phyloP scores from a whole-genome alignment of 1,284 basidiomycete genomes.

The Moesziomyces sp. region DNA sequence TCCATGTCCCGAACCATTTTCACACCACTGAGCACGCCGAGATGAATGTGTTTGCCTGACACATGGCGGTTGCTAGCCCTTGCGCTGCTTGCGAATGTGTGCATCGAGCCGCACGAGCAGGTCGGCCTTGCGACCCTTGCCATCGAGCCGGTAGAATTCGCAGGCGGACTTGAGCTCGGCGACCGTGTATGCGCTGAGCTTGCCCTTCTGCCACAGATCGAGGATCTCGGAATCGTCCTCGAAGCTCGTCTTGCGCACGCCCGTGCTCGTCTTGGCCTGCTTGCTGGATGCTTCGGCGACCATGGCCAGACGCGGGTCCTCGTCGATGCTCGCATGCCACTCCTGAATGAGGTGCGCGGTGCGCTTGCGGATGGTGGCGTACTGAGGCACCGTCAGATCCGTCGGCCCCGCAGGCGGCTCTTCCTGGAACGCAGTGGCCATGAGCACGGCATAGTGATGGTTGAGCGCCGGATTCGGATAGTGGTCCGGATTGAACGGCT shows the following conservation, averaged over 20 bases:
- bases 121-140: constrained; percentile 60
- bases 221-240: constrained; percentile 47
- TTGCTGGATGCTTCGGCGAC: constrained; percentile 3
- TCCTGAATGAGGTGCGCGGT: constrained; percentile 79
- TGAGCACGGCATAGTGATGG: constrained; percentile 87
- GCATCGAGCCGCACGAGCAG: constrained; percentile 47
- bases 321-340: constrained; percentile 78
- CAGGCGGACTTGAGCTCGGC: constrained; percentile 53
- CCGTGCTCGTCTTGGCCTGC: constrained; percentile 31
- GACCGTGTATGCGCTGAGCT: constrained; percentile 49
- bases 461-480: constrained; percentile 89
- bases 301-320: constrained; percentile 70
- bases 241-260: constrained; percentile 33
- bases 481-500: constrained; percentile 83
- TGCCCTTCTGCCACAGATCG: constrained; percentile 32
- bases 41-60: background rate
- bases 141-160: constrained; percentile 52
- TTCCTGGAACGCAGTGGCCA: constrained; percentile 90
- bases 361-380: constrained; percentile 81
- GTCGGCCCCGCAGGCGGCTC: constrained; percentile 72
- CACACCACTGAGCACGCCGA: too few relatives aligned
- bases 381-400: constrained; percentile 83
- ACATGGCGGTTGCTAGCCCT: background rate
- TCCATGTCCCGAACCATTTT: too few relatives aligned
- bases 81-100: constrained; percentile 38